Base-by-base conservation (phyloP, 331 rosid genomes). In the Quercus lobata region DNA sequence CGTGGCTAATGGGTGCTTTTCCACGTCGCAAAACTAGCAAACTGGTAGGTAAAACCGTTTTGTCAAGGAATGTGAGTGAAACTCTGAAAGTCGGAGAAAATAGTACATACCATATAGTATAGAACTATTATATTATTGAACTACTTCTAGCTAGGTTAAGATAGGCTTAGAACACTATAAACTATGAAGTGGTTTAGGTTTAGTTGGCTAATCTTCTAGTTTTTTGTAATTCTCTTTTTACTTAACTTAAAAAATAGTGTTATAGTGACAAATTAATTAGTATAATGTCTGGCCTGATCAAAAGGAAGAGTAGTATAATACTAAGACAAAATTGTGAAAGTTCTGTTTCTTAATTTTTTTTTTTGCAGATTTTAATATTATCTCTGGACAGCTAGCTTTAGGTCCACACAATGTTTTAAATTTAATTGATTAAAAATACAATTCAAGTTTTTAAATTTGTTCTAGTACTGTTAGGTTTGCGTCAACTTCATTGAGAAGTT, bases 21-120 rank as follows among this genome's bases (percentile, higher is more conserved):
- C 82, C 93, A 88, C 88, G 87, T 88, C 60, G 85, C 69, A 65
- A 57, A 49, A 11, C 54, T 49, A 73, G 61, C 44, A 76, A 80
- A 63, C 55, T 71, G 90, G 87, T 86, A 60, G 89, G 91, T 87
- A 88, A 90, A 84, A 80, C 89, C 89, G 88, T 90, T 88, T 78
- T n/a, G 57, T 80, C 73, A 69, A 68, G 53, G 81, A 49, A 74
- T 77, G 30, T 44, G 37, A 44, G 54, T 57, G 46, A 61, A 74
- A 75, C 80, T 78, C 77, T 78, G 79, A 34, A 85, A 35, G 72
- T 34, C 69, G 27, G 73, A 46, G 68, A 76, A 35, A 79, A 35
- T 32, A 78, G 14, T 62, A 27, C 1, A 41, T 41, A 41, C 46
- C 2, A 41, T 41, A 41, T 17, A 71, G 53, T 76, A 76, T 49